These are phyloP conservation scores for Backusella macrospora DNA, from an alignment of 192 early-diverging fungal genomes.

Conservation along the genomic window DNA sequence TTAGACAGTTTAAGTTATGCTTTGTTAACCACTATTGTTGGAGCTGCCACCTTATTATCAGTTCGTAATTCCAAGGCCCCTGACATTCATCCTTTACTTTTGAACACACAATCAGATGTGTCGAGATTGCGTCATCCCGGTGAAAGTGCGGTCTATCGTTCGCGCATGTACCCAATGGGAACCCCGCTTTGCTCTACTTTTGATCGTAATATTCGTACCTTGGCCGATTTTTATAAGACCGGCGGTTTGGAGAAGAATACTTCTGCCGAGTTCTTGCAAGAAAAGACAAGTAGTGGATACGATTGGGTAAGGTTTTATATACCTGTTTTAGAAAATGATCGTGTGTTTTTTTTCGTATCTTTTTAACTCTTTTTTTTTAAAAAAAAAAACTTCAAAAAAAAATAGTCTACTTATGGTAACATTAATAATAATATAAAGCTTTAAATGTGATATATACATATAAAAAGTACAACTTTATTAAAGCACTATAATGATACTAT, in stretches of 20 bases:
- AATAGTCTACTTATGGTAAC: slow-evolving; percentile 47
- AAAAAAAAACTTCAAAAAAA: too few relatives aligned
- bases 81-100: slow-evolving; percentile 63
- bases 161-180: slow-evolving; percentile 46
- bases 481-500: not conserved
- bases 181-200: slow-evolving; percentile 40
- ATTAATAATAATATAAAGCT: not conserved
- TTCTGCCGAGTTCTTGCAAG: slow-evolving; percentile 8
- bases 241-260: slow-evolving; percentile 32
- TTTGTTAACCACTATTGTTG: slow-evolving; percentile 41
- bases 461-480: not conserved
- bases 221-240: slow-evolving; percentile 51
- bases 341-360: slow-evolving; percentile 7
- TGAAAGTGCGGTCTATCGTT: slow-evolving; percentile 58
- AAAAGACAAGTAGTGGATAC: slow-evolving; percentile 14
- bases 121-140: slow-evolving; percentile 50
- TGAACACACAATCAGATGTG: slow-evolving; percentile 54
- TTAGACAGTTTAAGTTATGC: slow-evolving; percentile 53
- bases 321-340: slow-evolving; percentile 4
- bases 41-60: slow-evolving; percentile 44
- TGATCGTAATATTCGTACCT: slow-evolving; percentile 45
- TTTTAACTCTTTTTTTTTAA: slow-evolving; percentile 14
- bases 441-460: not conserved
- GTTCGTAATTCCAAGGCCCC: slow-evolving; percentile 44
- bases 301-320: slow-evolving; percentile 36